Base-by-base conservation (phyloP, 805 yeast species). In the Clavispora vitiphila region DNA sequence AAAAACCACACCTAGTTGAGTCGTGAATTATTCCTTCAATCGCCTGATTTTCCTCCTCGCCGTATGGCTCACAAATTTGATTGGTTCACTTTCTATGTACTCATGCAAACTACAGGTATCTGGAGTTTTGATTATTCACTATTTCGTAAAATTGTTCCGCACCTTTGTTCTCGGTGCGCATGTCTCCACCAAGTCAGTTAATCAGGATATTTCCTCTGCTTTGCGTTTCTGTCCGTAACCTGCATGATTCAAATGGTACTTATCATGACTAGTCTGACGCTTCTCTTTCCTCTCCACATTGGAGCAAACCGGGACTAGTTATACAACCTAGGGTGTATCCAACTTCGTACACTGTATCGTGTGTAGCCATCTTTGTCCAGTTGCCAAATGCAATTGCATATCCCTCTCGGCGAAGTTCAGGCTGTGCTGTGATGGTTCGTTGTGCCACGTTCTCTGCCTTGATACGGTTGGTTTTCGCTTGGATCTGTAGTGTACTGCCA, bases 401-500 rank as follows among this genome's bases (percentile, higher is more conserved):
- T 8, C 32, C 32, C 2, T 16, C 20, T 12, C 32, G 32, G 6
- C 10, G 20, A 3, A 29, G 10, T 8, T 8, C 20, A 5, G 32
- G 32, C 7, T 7, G 3, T 4, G 23, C 10, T 5, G 12, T n/a
- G n/a, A 37, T 14, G 8, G 29, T 26, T 10, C 39, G 32, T 14
- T 37, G 39, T 5, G 4, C 4, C 26, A 27, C 20, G 14, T 27
- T 25, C 18, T 25, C n/a, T 1, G 29, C 19, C 16, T 7, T 5
- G 3, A 37, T 4, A 3, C 21, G 14, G 23, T 25, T 21, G 7
- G 26, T 3, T 15, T 27, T 25, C 12, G n/a, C 25, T 9, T 47
- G 51, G 23, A 50, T 24, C 37, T 50, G 54, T 5, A 50, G 29
- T 6, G 24, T 36, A 24, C 41, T 25, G 9, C 54, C 54, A 2